Percentiles rank a stretch among this genome's conserved stretches.
These are phyloP conservation scores for Lactarius deliciosus DNA, from an alignment of 768 basidiomycete species.

Conservation along the genomic window DNA sequence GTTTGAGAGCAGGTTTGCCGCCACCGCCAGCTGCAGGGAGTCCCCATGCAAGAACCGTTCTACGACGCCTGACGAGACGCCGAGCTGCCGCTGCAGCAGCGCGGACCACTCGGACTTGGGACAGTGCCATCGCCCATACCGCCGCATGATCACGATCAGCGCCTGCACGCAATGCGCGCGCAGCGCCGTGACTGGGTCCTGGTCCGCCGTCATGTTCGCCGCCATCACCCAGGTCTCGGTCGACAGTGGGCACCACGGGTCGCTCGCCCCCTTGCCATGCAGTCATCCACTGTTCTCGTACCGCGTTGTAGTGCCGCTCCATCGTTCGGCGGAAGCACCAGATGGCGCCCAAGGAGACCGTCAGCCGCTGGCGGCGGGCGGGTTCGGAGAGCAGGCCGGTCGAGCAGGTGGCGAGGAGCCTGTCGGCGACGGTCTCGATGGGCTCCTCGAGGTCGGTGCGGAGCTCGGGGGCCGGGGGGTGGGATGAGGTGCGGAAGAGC, in stretches of 20 bases:
- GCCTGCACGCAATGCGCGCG: conserved; percentile 21
- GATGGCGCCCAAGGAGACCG: conserved; percentile 8
- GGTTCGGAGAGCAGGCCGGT: conserved; percentile 14
- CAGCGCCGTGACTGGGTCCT: conserved; percentile 6
- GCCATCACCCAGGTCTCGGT: conserved; percentile 17
- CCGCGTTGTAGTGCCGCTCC: conserved; percentile 14
- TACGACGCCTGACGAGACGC: not conserved
- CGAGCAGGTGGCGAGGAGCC: conserved; percentile 11
- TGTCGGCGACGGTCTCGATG: conserved; percentile 2
- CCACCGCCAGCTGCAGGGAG: conserved; percentile 15
- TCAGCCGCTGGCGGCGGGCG: conserved; percentile 14
- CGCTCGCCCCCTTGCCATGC: not conserved
- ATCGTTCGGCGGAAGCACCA: conserved; percentile 15
- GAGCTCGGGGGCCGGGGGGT: not conserved
- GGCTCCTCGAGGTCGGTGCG: not conserved
- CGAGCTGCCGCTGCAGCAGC: conserved; percentile 17
- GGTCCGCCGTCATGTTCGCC: conserved; percentile 1
- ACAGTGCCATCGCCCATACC: conserved; percentile 16
- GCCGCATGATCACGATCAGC: conserved; percentile 9
- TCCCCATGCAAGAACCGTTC: not conserved
- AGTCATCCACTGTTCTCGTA: conserved; percentile 6
- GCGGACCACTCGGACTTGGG: conserved; percentile 1
- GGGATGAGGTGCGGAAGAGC: conserved; percentile 2
- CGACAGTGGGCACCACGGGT: conserved; percentile 20
- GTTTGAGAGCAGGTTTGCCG: conserved; percentile 8